phyloP scores from a whole-genome alignment of 768 basidiomycete genomes.

The Tricholomella constricta region DNA sequence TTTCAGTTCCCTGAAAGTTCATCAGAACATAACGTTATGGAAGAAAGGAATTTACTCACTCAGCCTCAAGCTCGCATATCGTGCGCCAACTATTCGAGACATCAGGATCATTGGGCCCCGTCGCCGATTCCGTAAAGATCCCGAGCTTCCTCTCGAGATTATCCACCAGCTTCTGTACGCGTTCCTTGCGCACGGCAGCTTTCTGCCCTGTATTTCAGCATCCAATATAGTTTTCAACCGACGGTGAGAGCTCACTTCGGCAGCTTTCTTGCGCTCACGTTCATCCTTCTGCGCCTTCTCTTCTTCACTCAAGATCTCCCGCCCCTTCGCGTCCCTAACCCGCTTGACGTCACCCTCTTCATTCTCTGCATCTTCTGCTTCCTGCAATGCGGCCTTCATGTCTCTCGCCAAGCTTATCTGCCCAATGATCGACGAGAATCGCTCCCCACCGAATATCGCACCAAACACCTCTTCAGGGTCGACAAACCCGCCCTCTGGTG shows the following conservation, averaged over 20 bases:
- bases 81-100: constrained; percentile 73
- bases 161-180: constrained; percentile 75
- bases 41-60: constrained; percentile 48
- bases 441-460: constrained; percentile 87
- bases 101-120: constrained; percentile 65
- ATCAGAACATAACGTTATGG: constrained; percentile 1
- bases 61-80: constrained; percentile 80
- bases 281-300: constrained; percentile 77
- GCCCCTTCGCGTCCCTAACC: constrained; percentile 53
- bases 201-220: constrained; percentile 47
- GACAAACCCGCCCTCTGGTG: constrained; percentile 82
- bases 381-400: constrained; percentile 92
- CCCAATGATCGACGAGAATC: constrained; percentile 86
- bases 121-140: constrained; percentile 85
- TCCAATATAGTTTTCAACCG: background rate
- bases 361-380: constrained; percentile 71
- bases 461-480: constrained; percentile 85
- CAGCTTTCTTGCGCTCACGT: constrained; percentile 62
- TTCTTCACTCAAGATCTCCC: constrained; percentile 61
- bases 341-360: constrained; percentile 57
- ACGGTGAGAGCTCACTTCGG: constrained; percentile 56
- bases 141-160: constrained; percentile 81
- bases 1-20: constrained; percentile 68
- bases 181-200: constrained; percentile 75
- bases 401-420: constrained; percentile 85